A percentile compares a stretch with the other conserved stretches of the same genome.
phyloP scores from a whole-genome alignment of 202 grass and related monocot species.

The Zizania palustris region DNA sequence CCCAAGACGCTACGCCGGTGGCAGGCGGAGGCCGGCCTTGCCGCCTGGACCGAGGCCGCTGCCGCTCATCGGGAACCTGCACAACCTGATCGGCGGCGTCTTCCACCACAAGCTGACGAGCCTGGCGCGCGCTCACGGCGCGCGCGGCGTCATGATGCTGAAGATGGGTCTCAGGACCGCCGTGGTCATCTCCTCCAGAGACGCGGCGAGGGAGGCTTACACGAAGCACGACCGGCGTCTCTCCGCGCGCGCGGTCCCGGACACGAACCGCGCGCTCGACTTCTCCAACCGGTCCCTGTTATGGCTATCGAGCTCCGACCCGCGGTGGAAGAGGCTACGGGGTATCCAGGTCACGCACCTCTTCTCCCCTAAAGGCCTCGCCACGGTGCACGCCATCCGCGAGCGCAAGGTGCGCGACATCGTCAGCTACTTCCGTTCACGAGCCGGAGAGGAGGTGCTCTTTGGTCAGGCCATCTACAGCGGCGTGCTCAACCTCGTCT shows the following conservation, averaged over 20 bases:
- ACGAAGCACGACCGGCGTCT: slow-evolving; percentile 35
- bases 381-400: slow-evolving; percentile 2
- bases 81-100: too few species aligned
- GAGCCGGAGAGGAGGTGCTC: not conserved
- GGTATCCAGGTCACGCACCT: not conserved
- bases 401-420: slow-evolving; percentile 15
- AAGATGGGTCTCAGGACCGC: slow-evolving; percentile 25
- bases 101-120: slow-evolving; percentile 25
- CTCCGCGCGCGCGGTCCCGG: slow-evolving; percentile 22
- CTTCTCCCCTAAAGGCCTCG: slow-evolving; percentile 29
- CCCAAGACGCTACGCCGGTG: too few species aligned
- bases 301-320: not conserved
- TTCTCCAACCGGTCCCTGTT: not conserved
- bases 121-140: slow-evolving; percentile 34
- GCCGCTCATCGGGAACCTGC: too few species aligned
- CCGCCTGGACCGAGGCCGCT: too few species aligned
- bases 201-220: slow-evolving; percentile 23
- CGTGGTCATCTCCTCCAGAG: slow-evolving; percentile 40
- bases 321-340: not conserved
- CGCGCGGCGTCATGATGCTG: slow-evolving; percentile 42
- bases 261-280: not conserved
- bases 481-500: slow-evolving; percentile 29
- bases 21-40: too few species aligned
- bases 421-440: not conserved
- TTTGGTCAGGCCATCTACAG: slow-evolving; percentile 2